Percentiles rank a stretch among this genome's conserved stretches.
These are phyloP conservation scores for Hyphodiscus hymeniophilus DNA, from an alignment of 495 filamentous ascomycete species.

Conservation along the genomic window DNA sequence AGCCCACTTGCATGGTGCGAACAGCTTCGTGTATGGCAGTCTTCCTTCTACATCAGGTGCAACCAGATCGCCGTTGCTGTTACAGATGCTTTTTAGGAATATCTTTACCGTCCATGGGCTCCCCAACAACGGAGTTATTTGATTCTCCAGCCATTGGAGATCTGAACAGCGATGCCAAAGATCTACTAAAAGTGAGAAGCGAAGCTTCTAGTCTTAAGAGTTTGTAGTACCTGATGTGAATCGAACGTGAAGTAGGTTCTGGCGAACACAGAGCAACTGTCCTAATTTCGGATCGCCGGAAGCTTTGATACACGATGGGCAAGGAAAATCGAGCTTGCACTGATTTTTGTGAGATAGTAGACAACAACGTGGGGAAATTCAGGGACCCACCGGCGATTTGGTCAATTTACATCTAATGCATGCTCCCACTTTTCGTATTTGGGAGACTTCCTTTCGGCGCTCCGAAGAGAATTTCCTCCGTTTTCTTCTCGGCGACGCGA, in stretches of 20 bases:
- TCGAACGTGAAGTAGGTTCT: not conserved
- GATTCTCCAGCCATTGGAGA: not conserved
- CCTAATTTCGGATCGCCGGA: not conserved
- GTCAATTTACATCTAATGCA: slow-evolving; percentile 6
- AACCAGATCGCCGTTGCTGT: not conserved
- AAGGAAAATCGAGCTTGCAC: slow-evolving; percentile 4
- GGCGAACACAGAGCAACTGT: not conserved
- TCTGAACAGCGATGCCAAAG: slow-evolving; percentile 1
- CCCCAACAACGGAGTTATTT: not conserved
- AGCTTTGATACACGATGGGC: not conserved
- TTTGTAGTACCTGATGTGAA: not conserved
- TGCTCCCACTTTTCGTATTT: slow-evolving; percentile 5
- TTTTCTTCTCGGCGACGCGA: too few species aligned
- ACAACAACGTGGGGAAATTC: not conserved
- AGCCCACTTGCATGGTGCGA: too few species aligned
- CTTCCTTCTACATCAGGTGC: too few species aligned
- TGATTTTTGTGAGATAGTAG: not conserved
- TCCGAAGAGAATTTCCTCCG: not conserved
- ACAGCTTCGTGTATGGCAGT: too few species aligned
- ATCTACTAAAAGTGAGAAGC: not conserved
- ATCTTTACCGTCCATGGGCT: not conserved
- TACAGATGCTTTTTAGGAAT: not conserved
- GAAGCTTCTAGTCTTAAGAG: not conserved
- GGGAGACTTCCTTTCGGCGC: not conserved
- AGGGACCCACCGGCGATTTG: not conserved